Conservation (phyloP, 306 rosid species). For the Glycine tomentella region DNA sequence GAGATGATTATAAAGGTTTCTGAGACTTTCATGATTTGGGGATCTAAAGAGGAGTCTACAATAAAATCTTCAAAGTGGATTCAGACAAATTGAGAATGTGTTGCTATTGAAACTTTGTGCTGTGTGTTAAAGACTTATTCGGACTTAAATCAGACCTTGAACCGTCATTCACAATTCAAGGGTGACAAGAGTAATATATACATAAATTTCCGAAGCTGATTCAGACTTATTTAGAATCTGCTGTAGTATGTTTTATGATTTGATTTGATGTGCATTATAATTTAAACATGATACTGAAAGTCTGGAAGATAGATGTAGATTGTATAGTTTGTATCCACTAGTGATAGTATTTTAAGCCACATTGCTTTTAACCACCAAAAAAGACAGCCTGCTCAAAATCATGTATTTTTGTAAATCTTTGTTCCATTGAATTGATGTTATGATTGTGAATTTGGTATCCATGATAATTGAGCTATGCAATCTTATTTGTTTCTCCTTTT, state of each 20-base stretch:
- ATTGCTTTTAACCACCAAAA: background rate
- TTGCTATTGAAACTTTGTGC: constrained; percentile 15
- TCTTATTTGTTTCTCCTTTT: background rate
- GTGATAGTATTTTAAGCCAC: constrained; percentile 12
- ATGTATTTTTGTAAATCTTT: background rate
- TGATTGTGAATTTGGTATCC: constrained; percentile 6
- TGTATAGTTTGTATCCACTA: background rate
- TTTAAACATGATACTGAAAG: background rate
- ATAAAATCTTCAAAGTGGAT: constrained; percentile 10
- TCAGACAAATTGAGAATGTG: constrained; percentile 12
- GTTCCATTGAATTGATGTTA: constrained; percentile 3
- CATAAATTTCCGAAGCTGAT: no score
- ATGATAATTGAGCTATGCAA: background rate
- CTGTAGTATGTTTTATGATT: background rate
- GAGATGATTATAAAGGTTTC: no score
- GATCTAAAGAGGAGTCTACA: constrained; percentile 6
- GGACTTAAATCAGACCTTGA: background rate
- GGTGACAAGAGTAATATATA: background rate
- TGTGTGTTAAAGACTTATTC: background rate
- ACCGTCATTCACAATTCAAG: background rate
- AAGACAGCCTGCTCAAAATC: background rate
- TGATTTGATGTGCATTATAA: constrained; percentile 8
- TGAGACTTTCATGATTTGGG: background rate
- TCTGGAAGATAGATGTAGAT: background rate
- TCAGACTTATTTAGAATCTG: no score